Base-by-base conservation (phyloP, 202 grass and related monocot species). In the Digitaria exilis region DNA sequence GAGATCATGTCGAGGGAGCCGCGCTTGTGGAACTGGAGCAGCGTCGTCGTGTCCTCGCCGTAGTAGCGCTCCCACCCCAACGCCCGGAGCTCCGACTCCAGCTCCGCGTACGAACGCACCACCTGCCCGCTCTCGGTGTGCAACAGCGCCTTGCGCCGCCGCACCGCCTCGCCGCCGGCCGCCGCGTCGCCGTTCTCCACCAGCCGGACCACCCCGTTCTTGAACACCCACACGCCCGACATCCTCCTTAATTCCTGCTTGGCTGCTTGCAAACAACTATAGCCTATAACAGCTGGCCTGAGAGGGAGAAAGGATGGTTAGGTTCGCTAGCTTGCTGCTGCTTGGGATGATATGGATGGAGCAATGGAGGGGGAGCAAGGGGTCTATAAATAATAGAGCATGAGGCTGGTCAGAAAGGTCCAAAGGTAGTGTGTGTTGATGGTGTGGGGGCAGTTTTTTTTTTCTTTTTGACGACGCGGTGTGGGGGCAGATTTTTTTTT, bases 61-160 rank as follows among this genome's bases (percentile, higher is more conserved):
- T 90, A 86, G 91, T 91, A 94, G 56, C 88, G 88, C 79, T 94
- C 91, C 91, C 91, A 94, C 9, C 91, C 91, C 16, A 94, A 84
- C 63, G 73, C 86, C 22, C 68, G 43, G 17, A 94, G 85, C 88
- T 90, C 66, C 66, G 67, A 18, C 85, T 94, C 91, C 67, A 88
- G 82, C 37, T 80, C 68, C 54, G 82, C 69, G 78, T 93, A 94
- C n/a, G 91, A 94, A 54, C 82, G 6, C 83, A 81, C 89, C 82
- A 81, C 64, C 80, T 94, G 85, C 67, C 72, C 81, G 56, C 78
- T 94, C 54, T 88, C 85, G 44, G 85, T 91, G 85, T 91, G 88
- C 78, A 91, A 44, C 78, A 94, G 76, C 51, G 76, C 91, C 88
- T 86, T 94, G 52, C 88, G 82, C 73, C 55, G 66, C 26, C 78